phyloP scores from a whole-genome alignment of 2,329 filamentous ascomycete genomes.

The Diaporthe helianthi region DNA sequence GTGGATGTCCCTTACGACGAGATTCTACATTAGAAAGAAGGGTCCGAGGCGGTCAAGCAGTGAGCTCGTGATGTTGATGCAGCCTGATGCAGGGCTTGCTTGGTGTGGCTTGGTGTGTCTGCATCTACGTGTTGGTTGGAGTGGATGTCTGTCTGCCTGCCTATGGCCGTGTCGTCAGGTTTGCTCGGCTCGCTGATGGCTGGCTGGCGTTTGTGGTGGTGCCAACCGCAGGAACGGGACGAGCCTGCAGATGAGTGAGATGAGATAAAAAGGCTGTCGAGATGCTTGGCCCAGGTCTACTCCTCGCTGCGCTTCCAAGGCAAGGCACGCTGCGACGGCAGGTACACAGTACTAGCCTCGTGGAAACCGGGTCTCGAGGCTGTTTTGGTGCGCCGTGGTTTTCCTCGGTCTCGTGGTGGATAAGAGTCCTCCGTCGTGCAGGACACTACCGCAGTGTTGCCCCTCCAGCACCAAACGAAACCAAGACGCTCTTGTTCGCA shows the following conservation, averaged over 20 bases:
- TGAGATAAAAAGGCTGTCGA: not conserved
- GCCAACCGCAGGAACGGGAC: not conserved
- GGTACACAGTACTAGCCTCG: slow-evolving; percentile 21
- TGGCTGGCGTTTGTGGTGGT: not conserved
- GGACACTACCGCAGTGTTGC: slow-evolving; percentile 13
- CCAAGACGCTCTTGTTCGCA: not conserved
- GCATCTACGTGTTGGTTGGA: not conserved
- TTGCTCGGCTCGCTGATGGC: slow-evolving; percentile 4
- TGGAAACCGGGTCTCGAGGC: slow-evolving; percentile 12
- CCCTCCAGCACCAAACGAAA: not conserved
- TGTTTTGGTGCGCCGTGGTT: not conserved
- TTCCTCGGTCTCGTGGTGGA: not conserved
- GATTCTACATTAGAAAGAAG: slow-evolving; percentile 25
- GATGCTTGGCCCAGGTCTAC: not conserved
- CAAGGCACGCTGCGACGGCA: not conserved
- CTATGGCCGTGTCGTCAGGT: not conserved
- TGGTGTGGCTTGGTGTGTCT: not conserved
- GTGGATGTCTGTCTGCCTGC: not conserved
- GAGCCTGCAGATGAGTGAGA: not conserved
- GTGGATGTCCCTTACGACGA: slow-evolving; percentile 24
- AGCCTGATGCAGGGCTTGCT: not conserved
- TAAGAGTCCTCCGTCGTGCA: slow-evolving; percentile 19
- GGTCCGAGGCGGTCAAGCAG: slow-evolving; percentile 23
- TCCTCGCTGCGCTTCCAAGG: slow-evolving; percentile 2
- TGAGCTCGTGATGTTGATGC: slow-evolving; percentile 17